These are phyloP conservation scores for Trichosporon sp. DNA, from an alignment of 1,284 basidiomycete species.

Conservation along the genomic window DNA sequence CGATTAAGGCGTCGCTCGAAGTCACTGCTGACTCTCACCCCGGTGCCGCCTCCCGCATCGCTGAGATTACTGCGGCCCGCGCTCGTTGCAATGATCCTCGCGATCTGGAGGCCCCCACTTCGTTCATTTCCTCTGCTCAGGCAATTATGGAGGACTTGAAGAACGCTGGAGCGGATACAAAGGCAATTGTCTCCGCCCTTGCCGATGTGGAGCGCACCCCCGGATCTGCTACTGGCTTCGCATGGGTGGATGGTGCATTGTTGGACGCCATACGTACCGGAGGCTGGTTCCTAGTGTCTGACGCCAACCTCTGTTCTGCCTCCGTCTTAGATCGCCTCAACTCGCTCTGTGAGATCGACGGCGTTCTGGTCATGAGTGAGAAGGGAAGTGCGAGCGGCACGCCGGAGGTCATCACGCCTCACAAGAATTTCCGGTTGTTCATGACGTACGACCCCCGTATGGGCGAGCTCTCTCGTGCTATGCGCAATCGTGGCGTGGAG, in stretches of 20 bases:
- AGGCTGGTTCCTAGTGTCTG: slow-evolving; percentile 85
- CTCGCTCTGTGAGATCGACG: slow-evolving; percentile 85
- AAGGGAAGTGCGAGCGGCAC: slow-evolving; percentile 67
- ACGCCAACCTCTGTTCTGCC: slow-evolving; percentile 90
- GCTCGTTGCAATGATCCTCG: slow-evolving; percentile 19
- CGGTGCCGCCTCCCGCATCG: slow-evolving; percentile 8
- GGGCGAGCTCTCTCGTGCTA: slow-evolving; percentile 93
- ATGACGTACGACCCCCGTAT: slow-evolving; percentile 88
- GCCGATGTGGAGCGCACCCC: slow-evolving; percentile 46
- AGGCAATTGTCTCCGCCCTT: slow-evolving; percentile 2
- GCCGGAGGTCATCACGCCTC: slow-evolving; percentile 71
- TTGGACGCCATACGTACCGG: slow-evolving; percentile 79
- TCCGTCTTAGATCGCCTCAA: slow-evolving; percentile 96
- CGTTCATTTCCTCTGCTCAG: slow-evolving; percentile 14
- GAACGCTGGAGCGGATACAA: slow-evolving; percentile 33
- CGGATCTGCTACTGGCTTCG: slow-evolving; percentile 56
- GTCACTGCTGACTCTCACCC: slow-evolving; percentile 21
- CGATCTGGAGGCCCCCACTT: slow-evolving; percentile 10
- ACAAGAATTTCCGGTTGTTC: slow-evolving; percentile 84
- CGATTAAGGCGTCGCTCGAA: slow-evolving; percentile 18
- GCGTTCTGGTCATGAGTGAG: slow-evolving; percentile 78
- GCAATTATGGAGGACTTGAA: slow-evolving; percentile 17
- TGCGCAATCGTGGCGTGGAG: slow-evolving; percentile 96
- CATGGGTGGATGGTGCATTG: slow-evolving; percentile 96
- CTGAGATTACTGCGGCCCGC: slow-evolving; percentile 16